Base-by-base conservation (phyloP, 495 filamentous ascomycete genomes). In the Neurospora sp. region DNA sequence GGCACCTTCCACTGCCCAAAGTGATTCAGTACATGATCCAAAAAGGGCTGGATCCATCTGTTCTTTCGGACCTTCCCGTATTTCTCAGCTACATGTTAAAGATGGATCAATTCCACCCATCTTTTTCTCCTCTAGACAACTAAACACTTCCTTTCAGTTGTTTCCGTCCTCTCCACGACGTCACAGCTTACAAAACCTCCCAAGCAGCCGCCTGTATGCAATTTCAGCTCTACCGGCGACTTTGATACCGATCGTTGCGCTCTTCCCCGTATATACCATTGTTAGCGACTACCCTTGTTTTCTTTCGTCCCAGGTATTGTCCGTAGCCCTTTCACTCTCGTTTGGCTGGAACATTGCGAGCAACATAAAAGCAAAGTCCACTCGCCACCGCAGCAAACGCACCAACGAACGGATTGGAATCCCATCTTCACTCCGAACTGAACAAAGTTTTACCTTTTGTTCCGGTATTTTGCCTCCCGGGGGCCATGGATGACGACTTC, bases 401-500 rank as follows among this genome's bases (percentile, higher is more conserved):
- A 31, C 53, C 6, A 35, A 66, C 53, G 53, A 66, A 66, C 53
- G 27, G 27, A 1, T 66, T 66, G 6, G 14, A 66, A 8, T 35
- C 27, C 0, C 14, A 37, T 66, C 27, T 16, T 66, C 7, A 35
- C 27, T 35, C 53, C 27, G 53, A 61, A 8, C 53, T 31, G 27
- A 31, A 31, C 27, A 31, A 31, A 31, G 27, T 14, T 66, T 37
- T 37, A 16, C 53, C 53, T 35, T 10, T 66, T 35, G 27, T 14
- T 66, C 31, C 53, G 27, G 27, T 14, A 66, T 38, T 31, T 69
- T 69, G 59, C 14, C 31, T 37, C 38, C 1, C 31, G 14, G 48
- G 31, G 38, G 39, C 44, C 68, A 71, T 71, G 69, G 73, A 71
- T 41, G 71, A 72, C 53, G 69, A 74, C 38, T 71, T 68, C 14